phyloP scores from a whole-genome alignment of 116 monocot genomes.

The Zostera marina region DNA sequence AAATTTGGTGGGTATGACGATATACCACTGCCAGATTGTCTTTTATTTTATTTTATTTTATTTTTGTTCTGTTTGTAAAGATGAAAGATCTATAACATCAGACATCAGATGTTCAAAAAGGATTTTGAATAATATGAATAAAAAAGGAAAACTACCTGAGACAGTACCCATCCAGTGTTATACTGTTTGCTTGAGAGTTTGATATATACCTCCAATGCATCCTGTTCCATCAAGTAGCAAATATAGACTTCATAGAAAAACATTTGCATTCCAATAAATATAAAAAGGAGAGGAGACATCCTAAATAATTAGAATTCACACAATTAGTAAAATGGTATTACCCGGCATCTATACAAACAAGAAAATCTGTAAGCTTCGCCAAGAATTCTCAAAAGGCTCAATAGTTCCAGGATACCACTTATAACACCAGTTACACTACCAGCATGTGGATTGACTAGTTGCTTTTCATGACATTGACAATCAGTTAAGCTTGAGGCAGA shows the following conservation, averaged over 20 bases:
- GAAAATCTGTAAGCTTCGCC: slow-evolving; percentile 86
- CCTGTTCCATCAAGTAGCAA: slow-evolving; percentile 27
- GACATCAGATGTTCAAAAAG: not conserved
- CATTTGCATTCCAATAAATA: not conserved
- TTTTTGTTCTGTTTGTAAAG: too few species aligned
- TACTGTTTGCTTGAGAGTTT: slow-evolving; percentile 77
- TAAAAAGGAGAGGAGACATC: not conserved
- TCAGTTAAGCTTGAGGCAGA: slow-evolving; percentile 35
- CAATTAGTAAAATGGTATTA: slow-evolving; percentile 6
- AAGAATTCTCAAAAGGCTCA: slow-evolving; percentile 61
- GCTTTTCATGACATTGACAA: slow-evolving; percentile 32
- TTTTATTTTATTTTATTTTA: too few species aligned
- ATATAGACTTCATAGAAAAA: not conserved
- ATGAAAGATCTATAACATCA: not conserved
- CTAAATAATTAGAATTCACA: not conserved
- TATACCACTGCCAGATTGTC: too few species aligned
- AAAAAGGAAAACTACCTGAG: slow-evolving; percentile 43
- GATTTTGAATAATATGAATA: not conserved
- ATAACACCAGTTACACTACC: slow-evolving; percentile 25
- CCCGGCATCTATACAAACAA: slow-evolving; percentile 78
- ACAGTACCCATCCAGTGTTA: slow-evolving; percentile 93
- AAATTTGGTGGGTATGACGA: too few species aligned
- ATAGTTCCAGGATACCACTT: slow-evolving; percentile 40
- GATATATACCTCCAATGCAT: slow-evolving; percentile 71
- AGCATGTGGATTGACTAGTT: slow-evolving; percentile 17